Conservation (phyloP, 2,329 filamentous ascomycete species). For the Daldinia sp. region DNA sequence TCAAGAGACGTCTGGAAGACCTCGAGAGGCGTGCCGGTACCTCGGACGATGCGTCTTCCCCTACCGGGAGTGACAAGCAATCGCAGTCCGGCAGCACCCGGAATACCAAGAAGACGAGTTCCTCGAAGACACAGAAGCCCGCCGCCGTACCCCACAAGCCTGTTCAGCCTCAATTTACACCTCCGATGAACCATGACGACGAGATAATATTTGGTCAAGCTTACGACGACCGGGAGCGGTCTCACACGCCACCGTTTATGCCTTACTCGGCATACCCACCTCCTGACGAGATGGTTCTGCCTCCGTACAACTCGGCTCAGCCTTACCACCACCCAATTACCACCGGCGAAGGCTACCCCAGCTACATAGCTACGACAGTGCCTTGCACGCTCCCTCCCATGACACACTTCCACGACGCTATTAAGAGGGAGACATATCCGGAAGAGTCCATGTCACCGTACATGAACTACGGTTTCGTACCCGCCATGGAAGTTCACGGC, state of each 20-base stretch:
- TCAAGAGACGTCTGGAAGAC: conserved; percentile 88
- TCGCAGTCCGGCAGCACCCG: conserved; percentile 46
- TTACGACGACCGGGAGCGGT: conserved; percentile 73
- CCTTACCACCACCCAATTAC: conserved; percentile 61
- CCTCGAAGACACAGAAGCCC: conserved; percentile 57
- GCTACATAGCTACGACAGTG: conserved; percentile 63
- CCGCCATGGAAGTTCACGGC: conserved; percentile 69
- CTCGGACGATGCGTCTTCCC: conserved; percentile 52
- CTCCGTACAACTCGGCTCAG: conserved; percentile 64
- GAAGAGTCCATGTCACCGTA: conserved; percentile 70
- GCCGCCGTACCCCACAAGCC: conserved; percentile 47
- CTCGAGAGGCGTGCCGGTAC: conserved; percentile 79
- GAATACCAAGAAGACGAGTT: conserved; percentile 52
- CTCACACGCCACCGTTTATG: conserved; percentile 73
- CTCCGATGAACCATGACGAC: conserved; percentile 68
- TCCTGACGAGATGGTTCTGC: conserved; percentile 69
- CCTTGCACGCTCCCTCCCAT: conserved; percentile 71
- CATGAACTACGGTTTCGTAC: conserved; percentile 72
- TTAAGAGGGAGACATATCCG: conserved; percentile 71
- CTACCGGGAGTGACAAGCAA: conserved; percentile 51
- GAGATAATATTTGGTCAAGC: conserved; percentile 69
- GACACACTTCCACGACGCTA: conserved; percentile 68
- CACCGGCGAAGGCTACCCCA: conserved; percentile 61
- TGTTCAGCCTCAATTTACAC: conserved; percentile 64
- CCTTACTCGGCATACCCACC: conserved; percentile 72